phyloP scores from a whole-genome alignment of 2,329 filamentous ascomycete genomes.

The Colletotrichum sp. region DNA sequence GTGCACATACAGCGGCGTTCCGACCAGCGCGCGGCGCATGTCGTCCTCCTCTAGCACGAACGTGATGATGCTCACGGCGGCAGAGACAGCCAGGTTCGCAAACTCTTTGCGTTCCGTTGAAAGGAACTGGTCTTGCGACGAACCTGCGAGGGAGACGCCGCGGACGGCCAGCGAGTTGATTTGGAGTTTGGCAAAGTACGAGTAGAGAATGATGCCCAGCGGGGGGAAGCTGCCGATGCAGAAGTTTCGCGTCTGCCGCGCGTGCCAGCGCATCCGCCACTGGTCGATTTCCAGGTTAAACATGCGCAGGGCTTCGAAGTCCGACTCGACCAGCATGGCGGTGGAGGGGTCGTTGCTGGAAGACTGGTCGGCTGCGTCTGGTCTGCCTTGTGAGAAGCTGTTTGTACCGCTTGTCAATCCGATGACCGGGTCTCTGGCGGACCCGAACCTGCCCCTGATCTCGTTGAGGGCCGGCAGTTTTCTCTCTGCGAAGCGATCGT shows the following conservation, averaged over 20 bases:
- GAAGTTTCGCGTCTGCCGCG: rapidly evolving
- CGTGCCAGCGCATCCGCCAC: constrained; percentile 34
- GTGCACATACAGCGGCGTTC: not conserved
- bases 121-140: not conserved
- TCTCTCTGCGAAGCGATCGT: constrained; percentile 22
- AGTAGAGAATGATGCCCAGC: not conserved
- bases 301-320: constrained; percentile 39
- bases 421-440: not conserved
- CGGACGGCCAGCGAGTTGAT: not conserved
- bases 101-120: not conserved
- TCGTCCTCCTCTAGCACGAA: not conserved
- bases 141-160: not conserved
- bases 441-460: not conserved
- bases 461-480: not conserved
- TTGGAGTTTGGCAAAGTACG: not conserved
- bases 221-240: not conserved
- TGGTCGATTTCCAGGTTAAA: constrained; percentile 48
- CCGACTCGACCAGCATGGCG: constrained; percentile 33
- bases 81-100: not conserved
- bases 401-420: not conserved
- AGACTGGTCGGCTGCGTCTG: not conserved
- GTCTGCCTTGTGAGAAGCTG: no score
- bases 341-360: not conserved
- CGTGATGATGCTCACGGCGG: not conserved
- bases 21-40: not conserved